Base-by-base conservation (phyloP, 2,329 filamentous ascomycete species). In the Aureobasidium leucospermi region DNA sequence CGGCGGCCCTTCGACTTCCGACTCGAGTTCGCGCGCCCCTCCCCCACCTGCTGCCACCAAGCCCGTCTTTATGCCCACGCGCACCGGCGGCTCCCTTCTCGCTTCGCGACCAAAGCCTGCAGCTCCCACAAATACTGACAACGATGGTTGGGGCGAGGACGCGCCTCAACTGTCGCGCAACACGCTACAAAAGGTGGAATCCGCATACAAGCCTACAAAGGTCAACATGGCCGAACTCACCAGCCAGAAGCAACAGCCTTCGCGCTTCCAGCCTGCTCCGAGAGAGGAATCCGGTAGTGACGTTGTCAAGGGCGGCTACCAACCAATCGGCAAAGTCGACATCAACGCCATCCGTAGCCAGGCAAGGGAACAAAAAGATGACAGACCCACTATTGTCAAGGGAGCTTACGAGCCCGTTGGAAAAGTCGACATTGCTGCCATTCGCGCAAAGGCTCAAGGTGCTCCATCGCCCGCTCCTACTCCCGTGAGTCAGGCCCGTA, bases 261-360 rank as follows among this genome's bases (percentile, higher is more conserved):
- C 87, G n/a, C 76, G 82, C 64, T 84, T 82, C 69, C 77, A 80
- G 58, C 73, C 77, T 57, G 72, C 79, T 32, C 67, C 43, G 29
- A 46, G 59, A 73, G 56, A 68, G 81, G 48, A 83, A 46, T 71
- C 72, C 49, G 69, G 74, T 28, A 71, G 75, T 10, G 87, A 91
- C 69, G 83, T 96, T 19, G 85, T 97, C 55, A 88, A 77, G 69
- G 94, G 94, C 46, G 87, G 82, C 15, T 99, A 99, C 74, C 90
- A 96, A 72, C 94, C 94, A 19, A 79, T 99, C 67, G 94, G 94
- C 60, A 97, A 96, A 76, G 89, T 99, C n/a, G 92, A 99, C 69
- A 97, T 99, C 74, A 88, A 88, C 28, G 92, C 90, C 39, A 88
- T 99, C 65, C 85, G 94, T 63, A 76, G 86, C 80, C 71, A 90